Base-by-base conservation (phyloP, 1,284 basidiomycete genomes). In the Boletus mariae region DNA sequence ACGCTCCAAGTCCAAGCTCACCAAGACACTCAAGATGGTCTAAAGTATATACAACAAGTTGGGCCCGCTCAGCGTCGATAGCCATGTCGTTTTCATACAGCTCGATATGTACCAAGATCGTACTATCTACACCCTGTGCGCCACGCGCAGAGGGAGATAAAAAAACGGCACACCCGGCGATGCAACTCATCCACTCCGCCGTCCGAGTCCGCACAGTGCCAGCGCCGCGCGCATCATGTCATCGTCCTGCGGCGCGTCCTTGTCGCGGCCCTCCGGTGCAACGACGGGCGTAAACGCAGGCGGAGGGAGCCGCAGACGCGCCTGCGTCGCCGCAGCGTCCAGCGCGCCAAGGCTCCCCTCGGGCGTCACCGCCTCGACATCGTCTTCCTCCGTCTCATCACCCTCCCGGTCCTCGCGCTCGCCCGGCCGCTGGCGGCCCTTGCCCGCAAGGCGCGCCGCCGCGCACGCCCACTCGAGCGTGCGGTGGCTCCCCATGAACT, bases 391-490 rank as follows among this genome's bases (percentile, higher is more conserved):
- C 13, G 67, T 72, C 8, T 64, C 62, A n/a, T 69, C 70, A 35
- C 61, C 65, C 12, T 54, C 61, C 7, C 53, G 51, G 0, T 41
- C 47, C 9, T 41, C 50, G 9, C 38, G 49, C 17, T 51, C 51
- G 1, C 29, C 13, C 4, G 32, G 40, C 15, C 23, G 47, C 31
- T 28, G 51, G 2, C 57, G 37, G 28, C 57, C 58, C 45, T 57
- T 62, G 9, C 54, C 69, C 6, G 68, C 68, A 8, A 76, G 48
- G 29, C 75, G 61, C 34, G 83, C 82, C 9, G 79, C 77, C 0
- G 83, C 86, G 65, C 86, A 88, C 4, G 86, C 86, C 82, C 84
- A 89, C 64, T 88, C 86, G 25, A 88, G 75, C 34, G 83, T 85
- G 35, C 77, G 75, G 68, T 57, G 73, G 69, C 68, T 50, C 67